Evolutionary conservation across 352 stramenopile genomes (phyloP), one percentile per base, ranked within the genome.

Genomic region (Phytophthora constricta): DNA sequence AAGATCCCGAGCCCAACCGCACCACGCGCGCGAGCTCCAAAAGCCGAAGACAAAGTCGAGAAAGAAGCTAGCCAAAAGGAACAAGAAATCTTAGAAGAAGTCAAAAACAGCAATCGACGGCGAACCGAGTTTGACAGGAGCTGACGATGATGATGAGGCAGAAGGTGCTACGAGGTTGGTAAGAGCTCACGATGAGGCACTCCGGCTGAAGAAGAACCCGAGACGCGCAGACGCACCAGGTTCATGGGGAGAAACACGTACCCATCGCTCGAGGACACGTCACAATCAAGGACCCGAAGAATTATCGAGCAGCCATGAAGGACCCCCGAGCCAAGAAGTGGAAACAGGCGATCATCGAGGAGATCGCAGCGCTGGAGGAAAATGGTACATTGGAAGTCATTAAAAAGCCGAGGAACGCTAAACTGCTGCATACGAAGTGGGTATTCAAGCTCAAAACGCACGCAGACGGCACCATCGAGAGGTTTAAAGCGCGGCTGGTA

Each of bases 361-460:
- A 65, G n/a, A 45, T 65, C n/a, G 47, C 31, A 7, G 25, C 47
- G 0, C 17, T 65, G 8, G 37, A 58, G 17, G 23, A 52, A 7
- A 65, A 65, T 13, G 34, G 14, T 25, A 52, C 59, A 13, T 66
- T 26, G 49, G 28, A 55, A 8, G 49, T 66, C 14, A 23, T 53
- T 5, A 50, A 56, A 22, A 66, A 60, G 50, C 59, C 50, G 4
- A 3, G 14, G 5, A 26, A 43, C 2, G 51, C 53, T 9, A 52
- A 65, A 20, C 9, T 47, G 0, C 33, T 81, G 5, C 73, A 67
- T 39, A 66, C 28, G 0, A 72, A 76, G 25, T 76, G 68, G 65
- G 65, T 78, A 4, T 58, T 28, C 43, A 23, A 53, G 68, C 0
- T 71, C 52, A 39, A 55, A 66, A 13, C 57, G 31, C 16, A 76